A percentile compares a stretch with the other conserved stretches of the same genome.
These are phyloP conservation scores for Fusarium poae DNA, from an alignment of 2,329 filamentous ascomycete species.

Conservation along the genomic window DNA sequence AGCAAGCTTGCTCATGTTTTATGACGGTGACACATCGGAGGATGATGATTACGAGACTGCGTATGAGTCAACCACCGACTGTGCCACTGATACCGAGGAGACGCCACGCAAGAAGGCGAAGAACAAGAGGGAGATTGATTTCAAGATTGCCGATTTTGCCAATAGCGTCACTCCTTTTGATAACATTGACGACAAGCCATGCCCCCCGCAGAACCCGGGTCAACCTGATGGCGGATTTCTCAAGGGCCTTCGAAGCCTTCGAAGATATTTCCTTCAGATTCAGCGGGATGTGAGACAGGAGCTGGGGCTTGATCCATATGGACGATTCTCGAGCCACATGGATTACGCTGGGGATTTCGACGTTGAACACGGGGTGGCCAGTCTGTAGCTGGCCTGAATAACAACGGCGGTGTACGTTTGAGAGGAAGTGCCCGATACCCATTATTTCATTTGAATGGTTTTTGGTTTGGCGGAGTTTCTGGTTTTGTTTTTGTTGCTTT, in stretches of 20 bases:
- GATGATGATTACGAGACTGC: constrained; percentile 64
- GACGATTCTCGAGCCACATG: constrained; percentile 40
- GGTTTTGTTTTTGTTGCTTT: constrained; percentile 15
- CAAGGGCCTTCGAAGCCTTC: constrained; percentile 82
- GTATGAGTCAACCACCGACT: constrained; percentile 70
- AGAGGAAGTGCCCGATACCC: constrained; percentile 40
- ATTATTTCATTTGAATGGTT: constrained; percentile 30
- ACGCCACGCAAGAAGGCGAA: constrained; percentile 60
- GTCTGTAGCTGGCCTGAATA: constrained; percentile 45
- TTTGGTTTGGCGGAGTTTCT: constrained; percentile 28
- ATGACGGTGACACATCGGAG: constrained; percentile 81
- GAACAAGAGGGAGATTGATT: constrained; percentile 77
- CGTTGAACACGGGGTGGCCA: constrained; percentile 53
- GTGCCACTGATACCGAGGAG: constrained; percentile 70
- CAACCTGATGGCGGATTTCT: constrained; percentile 91
- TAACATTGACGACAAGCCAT: constrained; percentile 70
- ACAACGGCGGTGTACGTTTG: constrained; percentile 21
- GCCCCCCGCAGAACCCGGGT: constrained; percentile 83
- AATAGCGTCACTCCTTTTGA: constrained; percentile 96
- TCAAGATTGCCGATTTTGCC: constrained; percentile 98
- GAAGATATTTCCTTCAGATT: constrained; percentile 88
- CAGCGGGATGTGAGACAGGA: constrained; percentile 78
- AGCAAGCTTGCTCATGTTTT: constrained; percentile 93
- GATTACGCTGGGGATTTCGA: constrained; percentile 47
- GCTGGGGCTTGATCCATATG: constrained; percentile 61